These are phyloP conservation scores for Leishmania braziliensis DNA, from an alignment of 208 protist species.

Conservation along the genomic window DNA sequence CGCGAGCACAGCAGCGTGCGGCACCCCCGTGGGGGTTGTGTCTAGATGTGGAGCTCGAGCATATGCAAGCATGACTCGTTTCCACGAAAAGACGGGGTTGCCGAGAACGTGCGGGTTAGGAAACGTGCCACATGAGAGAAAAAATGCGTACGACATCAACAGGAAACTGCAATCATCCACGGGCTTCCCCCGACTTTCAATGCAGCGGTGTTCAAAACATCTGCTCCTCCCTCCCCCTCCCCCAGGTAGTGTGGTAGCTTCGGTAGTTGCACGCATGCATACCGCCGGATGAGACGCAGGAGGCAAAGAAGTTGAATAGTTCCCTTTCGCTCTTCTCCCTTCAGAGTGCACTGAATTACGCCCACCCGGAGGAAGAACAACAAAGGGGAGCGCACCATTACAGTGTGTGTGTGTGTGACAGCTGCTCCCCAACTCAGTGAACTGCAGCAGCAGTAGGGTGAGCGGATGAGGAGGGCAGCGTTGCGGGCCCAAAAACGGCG, in stretches of 20 bases:
- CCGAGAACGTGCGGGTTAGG: background rate
- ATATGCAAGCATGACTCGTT: background rate
- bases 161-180: background rate
- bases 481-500: slow-evolving; percentile 25
- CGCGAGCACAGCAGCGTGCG: background rate
- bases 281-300: background rate
- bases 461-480: slow-evolving; percentile 1
- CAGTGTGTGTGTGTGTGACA: background rate
- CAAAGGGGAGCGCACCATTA: background rate
- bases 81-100: background rate
- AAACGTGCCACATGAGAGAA: background rate
- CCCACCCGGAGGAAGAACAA: background rate
- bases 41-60: background rate
- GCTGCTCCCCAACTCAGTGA: background rate
- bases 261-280: background rate
- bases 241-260: background rate
- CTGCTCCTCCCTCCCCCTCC: background rate
- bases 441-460: background rate
- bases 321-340: background rate
- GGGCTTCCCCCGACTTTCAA: background rate
- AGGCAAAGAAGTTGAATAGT: background rate
- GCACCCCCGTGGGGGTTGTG: background rate
- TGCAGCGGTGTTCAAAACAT: background rate
- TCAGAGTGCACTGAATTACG: background rate
- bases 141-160: background rate